A percentile compares a stretch with the other conserved stretches of the same genome.
phyloP scores from a whole-genome alignment of 495 filamentous ascomycete species.

The Aspergillus sparsus region DNA sequence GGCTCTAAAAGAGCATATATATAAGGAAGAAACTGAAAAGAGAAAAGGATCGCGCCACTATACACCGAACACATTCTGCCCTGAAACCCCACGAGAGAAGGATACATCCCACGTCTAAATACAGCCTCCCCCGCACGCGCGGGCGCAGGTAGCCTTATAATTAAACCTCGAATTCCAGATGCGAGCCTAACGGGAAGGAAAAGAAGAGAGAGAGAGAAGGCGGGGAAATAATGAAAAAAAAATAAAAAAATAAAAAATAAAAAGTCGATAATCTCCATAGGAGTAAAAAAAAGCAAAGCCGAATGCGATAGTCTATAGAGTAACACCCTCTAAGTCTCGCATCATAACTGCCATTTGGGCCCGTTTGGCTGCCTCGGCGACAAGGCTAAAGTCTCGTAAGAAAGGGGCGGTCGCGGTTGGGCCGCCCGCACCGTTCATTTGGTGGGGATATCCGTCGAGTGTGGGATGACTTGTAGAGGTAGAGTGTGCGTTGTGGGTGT shows the following conservation, averaged over 20 bases:
- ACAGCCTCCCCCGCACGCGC: background rate
- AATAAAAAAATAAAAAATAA: background rate
- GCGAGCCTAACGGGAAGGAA: background rate
- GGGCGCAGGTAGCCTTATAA: background rate
- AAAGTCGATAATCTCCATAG: background rate
- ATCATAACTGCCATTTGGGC: conserved; percentile 86
- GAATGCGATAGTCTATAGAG: conserved; percentile 32
- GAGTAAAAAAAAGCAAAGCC: conserved; percentile 3
- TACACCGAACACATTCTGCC: no score
- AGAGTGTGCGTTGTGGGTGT: conserved; percentile 13
- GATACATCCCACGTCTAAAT: background rate
- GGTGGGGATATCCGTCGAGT: conserved; percentile 31
- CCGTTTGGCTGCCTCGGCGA: conserved; percentile 93
- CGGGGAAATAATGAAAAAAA: background rate
- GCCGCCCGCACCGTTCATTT: conserved; percentile 43
- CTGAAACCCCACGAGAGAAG: no score
- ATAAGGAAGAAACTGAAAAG: conserved; percentile 2
- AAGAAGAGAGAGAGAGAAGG: background rate
- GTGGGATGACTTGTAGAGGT: conserved; percentile 21
- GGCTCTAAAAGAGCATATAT: conserved; percentile 1
- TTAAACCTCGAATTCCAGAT: conserved; percentile 1
- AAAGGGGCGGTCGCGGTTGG: conserved; percentile 59
- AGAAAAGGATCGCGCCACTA: no score
- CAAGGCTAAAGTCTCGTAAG: conserved; percentile 76
- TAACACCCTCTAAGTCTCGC: conserved; percentile 69